phyloP scores from a whole-genome alignment of 106 monocot species.

The Platanthera zijinensis region DNA sequence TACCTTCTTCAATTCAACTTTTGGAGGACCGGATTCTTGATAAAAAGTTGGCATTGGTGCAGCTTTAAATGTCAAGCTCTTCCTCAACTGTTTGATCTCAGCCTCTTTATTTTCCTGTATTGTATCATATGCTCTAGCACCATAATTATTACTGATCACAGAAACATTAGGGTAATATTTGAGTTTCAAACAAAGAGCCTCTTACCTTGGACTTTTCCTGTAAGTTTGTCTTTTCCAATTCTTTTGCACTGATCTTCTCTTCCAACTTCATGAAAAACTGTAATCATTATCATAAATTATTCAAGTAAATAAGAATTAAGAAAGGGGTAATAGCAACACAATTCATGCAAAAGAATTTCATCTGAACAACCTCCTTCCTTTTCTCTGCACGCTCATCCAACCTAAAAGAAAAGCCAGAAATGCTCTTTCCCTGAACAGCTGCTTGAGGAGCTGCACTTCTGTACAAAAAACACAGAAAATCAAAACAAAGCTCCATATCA shows the following conservation, averaged over 20 bases:
- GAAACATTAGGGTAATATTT: background rate
- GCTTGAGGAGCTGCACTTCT: conserved; percentile 10
- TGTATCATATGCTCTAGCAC: conserved; percentile 7
- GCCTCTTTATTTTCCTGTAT: conserved; percentile 85
- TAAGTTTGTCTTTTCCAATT: conserved; percentile 66
- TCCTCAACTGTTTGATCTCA: conserved; percentile 77
- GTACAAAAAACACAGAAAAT: too few species aligned
- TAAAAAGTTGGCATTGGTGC: conserved; percentile 95
- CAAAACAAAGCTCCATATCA: too few species aligned
- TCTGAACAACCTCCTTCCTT: conserved; percentile 62
- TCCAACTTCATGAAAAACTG: conserved; percentile 91
- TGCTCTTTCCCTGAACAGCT: conserved; percentile 23
- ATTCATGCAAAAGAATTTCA: background rate
- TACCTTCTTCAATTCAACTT: conserved; percentile 90
- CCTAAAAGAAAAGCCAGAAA: conserved; percentile 62
- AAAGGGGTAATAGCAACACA: background rate
- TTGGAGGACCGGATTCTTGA: conserved; percentile 79
- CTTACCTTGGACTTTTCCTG: conserved; percentile 84
- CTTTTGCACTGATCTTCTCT: conserved; percentile 86
- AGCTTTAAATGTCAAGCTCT: conserved; percentile 88
- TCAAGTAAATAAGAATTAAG: background rate
- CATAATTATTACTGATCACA: background rate
- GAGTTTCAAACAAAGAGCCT: background rate
- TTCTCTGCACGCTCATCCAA: conserved; percentile 90
- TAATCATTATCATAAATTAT: background rate